These are phyloP conservation scores for Phytophthora foliorum DNA, from an alignment of 352 stramenopile species.

Conservation along the genomic window DNA sequence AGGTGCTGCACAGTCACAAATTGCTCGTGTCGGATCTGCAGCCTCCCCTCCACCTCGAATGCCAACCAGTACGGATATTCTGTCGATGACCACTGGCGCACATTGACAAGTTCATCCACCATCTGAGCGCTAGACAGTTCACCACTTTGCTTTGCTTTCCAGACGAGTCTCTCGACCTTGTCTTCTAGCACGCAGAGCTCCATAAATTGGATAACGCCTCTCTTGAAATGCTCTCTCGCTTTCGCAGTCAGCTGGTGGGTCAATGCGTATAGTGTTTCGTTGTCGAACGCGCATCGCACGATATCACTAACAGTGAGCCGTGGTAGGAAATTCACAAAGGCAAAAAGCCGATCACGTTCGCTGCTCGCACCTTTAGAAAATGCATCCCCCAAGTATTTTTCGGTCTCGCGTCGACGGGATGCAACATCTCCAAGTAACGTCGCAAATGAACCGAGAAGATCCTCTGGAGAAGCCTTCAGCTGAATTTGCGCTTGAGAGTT, in stretches of 20 bases:
- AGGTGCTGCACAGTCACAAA: constrained; percentile 78
- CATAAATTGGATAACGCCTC: constrained; percentile 43
- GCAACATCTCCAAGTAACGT: constrained; percentile 30
- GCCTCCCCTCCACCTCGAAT: constrained; percentile 83
- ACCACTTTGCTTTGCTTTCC: constrained; percentile 1
- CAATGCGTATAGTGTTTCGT: constrained; percentile 38
- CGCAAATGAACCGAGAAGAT: constrained; percentile 18
- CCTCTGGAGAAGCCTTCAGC: background rate
- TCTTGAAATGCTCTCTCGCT: constrained; percentile 27
- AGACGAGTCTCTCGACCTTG: constrained; percentile 57
- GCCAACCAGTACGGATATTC: constrained; percentile 86
- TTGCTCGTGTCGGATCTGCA: constrained; percentile 88
- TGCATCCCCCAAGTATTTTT: constrained; percentile 26
- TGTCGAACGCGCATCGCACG: constrained; percentile 50
- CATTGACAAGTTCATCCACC: constrained; percentile 63
- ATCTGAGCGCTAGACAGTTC: constrained; percentile 36
- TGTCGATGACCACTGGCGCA: constrained; percentile 51
- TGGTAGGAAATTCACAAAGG: too few relatives aligned
- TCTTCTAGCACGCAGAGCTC: constrained; percentile 83
- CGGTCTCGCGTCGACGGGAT: constrained; percentile 17
- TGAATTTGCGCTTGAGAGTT: constrained; percentile 34
- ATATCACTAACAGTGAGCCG: constrained; percentile 52
- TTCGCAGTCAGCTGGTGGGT: constrained; percentile 29
- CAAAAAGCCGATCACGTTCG: too few relatives aligned
- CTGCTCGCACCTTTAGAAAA: constrained; percentile 15